Percentiles rank a stretch among this genome's conserved stretches.
These are phyloP conservation scores for Shiraia bambusicola DNA, from an alignment of 2,329 filamentous ascomycete species.

Conservation along the genomic window DNA sequence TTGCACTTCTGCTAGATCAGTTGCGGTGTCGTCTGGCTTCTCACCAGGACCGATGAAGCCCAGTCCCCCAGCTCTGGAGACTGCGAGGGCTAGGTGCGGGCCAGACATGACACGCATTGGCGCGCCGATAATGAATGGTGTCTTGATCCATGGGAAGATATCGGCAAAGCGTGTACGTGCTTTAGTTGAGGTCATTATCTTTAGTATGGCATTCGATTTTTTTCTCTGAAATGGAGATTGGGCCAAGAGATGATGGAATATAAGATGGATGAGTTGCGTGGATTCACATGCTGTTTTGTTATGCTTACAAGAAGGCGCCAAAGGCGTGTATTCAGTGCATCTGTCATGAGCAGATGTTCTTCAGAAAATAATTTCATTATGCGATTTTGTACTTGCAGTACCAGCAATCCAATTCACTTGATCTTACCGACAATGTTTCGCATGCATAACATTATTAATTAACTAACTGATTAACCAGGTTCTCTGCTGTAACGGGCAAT, in stretches of 20 bases:
- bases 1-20: conserved; percentile 6
- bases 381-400: no score
- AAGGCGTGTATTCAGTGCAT: not conserved
- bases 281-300: no score
- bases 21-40: conserved; percentile 36
- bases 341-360: not conserved
- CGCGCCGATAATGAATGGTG: conserved; percentile 60
- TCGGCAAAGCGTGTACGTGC: conserved; percentile 1
- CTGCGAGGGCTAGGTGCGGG: conserved; percentile 58
- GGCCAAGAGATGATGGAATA: no score
- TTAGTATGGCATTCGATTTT: conserved; percentile 7
- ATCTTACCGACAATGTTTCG: no score
- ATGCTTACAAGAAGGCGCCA: no score
- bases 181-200: not conserved
- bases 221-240: no score
- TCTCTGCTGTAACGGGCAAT: no score
- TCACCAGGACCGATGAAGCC: conserved; percentile 47
- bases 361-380: no score
- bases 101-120: conserved; percentile 66
- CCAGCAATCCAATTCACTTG: no score
- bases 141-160: conserved; percentile 53
- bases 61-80: conserved; percentile 53
- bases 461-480: no score
- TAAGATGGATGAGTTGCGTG: no score
- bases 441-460: no score